Conservation (phyloP, 148 eudicot species). For the Persicaria maculosa region DNA sequence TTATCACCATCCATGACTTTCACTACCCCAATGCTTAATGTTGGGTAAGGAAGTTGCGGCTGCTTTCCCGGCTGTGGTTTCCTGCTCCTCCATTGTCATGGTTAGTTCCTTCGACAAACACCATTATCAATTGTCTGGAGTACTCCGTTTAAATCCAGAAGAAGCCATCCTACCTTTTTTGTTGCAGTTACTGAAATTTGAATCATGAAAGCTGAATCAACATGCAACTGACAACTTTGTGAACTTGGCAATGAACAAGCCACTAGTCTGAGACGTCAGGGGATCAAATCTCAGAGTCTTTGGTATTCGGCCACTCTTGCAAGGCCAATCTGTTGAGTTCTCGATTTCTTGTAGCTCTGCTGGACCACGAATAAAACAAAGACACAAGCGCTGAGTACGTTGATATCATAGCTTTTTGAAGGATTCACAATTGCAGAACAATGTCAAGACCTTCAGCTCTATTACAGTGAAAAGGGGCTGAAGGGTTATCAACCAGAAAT, state of each 20-base stretch:
- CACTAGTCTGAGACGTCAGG: conserved; percentile 61
- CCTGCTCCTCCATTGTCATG: no score
- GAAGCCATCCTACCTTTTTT: neutral
- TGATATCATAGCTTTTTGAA: neutral
- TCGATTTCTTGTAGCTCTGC: conserved; percentile 80
- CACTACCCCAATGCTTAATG: no score
- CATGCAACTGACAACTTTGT: conserved; percentile 25
- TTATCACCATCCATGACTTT: no score
- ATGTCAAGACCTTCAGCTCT: neutral
- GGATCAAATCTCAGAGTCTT: conserved; percentile 93
- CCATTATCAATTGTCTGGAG: no score
- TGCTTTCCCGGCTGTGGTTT: no score
- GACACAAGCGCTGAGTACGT: neutral
- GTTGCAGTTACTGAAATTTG: neutral
- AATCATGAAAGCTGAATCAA: neutral
- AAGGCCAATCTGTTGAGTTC: conserved; percentile 67
- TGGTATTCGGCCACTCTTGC: conserved; percentile 58
- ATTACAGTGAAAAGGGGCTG: neutral
- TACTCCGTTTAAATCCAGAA: no score
- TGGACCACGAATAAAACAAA: neutral
- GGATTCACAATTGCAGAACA: neutral
- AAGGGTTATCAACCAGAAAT: no score
- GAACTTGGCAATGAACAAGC: conserved; percentile 69
- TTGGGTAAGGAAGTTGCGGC: no score
- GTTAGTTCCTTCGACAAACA: no score